Evolutionary conservation across 2,329 filamentous ascomycete species (phyloP), one percentile per base, ranked within the genome.

Genomic region (Ophioceras dolichostomum): DNA sequence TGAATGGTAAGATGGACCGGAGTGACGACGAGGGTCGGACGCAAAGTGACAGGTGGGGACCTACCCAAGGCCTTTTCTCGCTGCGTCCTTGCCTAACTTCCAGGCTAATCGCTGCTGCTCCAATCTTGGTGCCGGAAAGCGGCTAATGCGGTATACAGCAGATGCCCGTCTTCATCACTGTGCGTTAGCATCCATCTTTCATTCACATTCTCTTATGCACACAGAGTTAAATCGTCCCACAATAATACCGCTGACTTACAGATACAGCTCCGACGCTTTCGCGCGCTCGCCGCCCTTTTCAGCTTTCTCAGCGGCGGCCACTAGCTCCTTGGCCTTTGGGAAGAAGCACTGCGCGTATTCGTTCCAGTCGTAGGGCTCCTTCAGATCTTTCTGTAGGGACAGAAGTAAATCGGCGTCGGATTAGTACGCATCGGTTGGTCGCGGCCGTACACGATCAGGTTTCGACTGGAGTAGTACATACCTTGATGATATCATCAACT

Each of bases 261-360:
- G 37, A 39, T 52, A 56, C 20, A 51, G 40, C 40, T 57, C 53
- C 0, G 47, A 51, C 1, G 54, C 55, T 32, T 54, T 49, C 12
- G 53, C 47, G 17, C 21, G 36, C 4, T 53, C 26, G 1, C 52
- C 53, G 8, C 20, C 33, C 12, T 21, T 22, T 22, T 35, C 33
- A 4, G 33, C 33, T 3, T 13, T 16, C 18, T 22, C n/a, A n/a
- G 19, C 33, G 5, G 17, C 38, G 12, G 41, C 43, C 1, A 48
- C 43, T 8, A 58, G 54, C 28, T 49, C 43, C 30, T 51, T 41
- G 1, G 52, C 55, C 26, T 50, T 49, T 2, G 49, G 48, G 36
- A 57, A 53, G 46, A 58, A 58, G 36, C 47, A 48, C 9, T 45
- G 32, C n/a, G 55, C 55, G 41, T 58, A 57, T 35, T 55, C 52